A percentile compares a stretch with the other conserved stretches of the same genome.
Evolutionary conservation across 345 rosid species (phyloP).

Genomic region (Toxicodendron radicans): DNA sequence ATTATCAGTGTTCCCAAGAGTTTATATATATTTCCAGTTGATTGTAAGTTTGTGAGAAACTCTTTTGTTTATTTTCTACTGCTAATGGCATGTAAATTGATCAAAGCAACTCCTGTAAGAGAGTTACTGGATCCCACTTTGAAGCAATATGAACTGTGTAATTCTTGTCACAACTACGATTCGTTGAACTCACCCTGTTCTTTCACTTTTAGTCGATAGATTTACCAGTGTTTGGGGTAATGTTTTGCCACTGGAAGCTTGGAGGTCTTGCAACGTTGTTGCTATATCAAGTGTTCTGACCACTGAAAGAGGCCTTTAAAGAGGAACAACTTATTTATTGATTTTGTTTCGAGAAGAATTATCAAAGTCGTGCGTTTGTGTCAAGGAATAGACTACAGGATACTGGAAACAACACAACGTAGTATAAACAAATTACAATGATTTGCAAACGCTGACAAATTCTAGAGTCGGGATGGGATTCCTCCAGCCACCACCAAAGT

Average conservation of each 20-base stretch:
- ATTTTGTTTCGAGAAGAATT: background rate
- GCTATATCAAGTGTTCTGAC: background rate
- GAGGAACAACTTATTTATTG: background rate
- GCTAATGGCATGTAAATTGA: constrained; percentile 1
- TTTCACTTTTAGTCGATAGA: too few relatives aligned
- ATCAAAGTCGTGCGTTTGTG: background rate
- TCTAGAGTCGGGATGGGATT: constrained; percentile 69
- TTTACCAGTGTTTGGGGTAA: too few relatives aligned
- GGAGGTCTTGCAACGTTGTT: too few relatives aligned
- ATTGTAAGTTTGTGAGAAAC: constrained; percentile 11
- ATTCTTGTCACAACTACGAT: background rate
- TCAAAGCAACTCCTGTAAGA: background rate
- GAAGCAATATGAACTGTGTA: background rate
- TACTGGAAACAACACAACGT: too few relatives aligned
- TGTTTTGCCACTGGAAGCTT: too few relatives aligned
- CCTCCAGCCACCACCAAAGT: constrained; percentile 83
- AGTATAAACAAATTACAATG: too few relatives aligned
- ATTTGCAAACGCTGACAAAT: background rate
- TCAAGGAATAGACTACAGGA: too few relatives aligned
- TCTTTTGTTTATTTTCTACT: background rate
- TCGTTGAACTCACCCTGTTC: background rate
- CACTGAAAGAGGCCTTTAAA: background rate
- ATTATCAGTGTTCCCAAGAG: background rate
- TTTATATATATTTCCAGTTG: background rate
- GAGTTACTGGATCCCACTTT: background rate